Conservation (phyloP, 2,329 filamentous ascomycete genomes). For the Aspergillus neotritici region DNA sequence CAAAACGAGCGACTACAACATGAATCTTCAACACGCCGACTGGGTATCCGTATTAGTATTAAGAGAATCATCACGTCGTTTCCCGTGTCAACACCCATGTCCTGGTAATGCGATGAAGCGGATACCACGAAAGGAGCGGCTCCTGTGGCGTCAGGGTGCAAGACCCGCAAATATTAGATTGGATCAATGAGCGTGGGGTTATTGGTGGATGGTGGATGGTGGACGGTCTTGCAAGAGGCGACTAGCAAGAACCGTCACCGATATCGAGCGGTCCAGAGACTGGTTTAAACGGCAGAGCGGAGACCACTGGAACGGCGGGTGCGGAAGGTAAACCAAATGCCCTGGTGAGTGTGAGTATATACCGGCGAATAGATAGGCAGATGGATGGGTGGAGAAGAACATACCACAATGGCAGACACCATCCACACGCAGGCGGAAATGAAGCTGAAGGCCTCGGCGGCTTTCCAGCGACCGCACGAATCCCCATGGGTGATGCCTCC, state of each 20-base stretch:
- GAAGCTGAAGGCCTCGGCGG: slow-evolving; percentile 66
- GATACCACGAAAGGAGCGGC: no score
- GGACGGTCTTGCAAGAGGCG: no score
- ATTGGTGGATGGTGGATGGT: no score
- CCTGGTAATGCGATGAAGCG: not conserved
- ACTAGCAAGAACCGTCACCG: no score
- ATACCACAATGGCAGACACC: slow-evolving; percentile 53
- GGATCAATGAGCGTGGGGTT: no score
- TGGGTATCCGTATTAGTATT: slow-evolving; percentile 9
- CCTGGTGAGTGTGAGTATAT: slow-evolving; percentile 18
- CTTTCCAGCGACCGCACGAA: slow-evolving; percentile 64
- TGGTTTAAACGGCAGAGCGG: slow-evolving; percentile 7
- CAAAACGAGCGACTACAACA: no score
- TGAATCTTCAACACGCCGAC: slow-evolving; percentile 6
- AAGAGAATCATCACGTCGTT: slow-evolving; percentile 6
- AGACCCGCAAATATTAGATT: not conserved
- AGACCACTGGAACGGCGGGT: slow-evolving; percentile 6
- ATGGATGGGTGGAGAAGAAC: slow-evolving; percentile 6
- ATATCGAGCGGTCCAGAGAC: no score
- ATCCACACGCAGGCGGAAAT: slow-evolving; percentile 67
- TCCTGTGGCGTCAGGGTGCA: not conserved
- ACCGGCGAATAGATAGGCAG: not conserved
- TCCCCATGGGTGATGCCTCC: slow-evolving; percentile 45
- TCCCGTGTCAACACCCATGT: slow-evolving; percentile 3
- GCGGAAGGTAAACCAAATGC: slow-evolving; percentile 35